Percentiles rank a stretch among this genome's conserved stretches.
Conservation (phyloP, 139 green algal genomes). For the Tetradesmus obliquus region DNA sequence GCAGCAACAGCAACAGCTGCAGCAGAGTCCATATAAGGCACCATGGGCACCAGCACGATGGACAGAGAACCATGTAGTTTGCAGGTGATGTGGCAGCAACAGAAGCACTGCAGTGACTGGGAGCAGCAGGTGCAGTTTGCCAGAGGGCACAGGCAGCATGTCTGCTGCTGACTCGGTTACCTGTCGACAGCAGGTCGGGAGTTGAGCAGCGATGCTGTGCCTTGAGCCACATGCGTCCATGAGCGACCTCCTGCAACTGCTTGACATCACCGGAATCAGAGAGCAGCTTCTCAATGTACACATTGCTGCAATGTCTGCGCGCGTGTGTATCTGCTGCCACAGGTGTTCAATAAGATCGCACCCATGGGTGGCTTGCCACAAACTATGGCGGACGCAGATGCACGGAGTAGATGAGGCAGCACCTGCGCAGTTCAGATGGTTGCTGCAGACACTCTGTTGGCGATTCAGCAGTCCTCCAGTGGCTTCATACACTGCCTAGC, state of each 20-base stretch:
- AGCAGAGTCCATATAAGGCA: not conserved
- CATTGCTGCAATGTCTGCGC: not conserved
- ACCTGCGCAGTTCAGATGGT: not conserved
- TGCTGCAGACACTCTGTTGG: not conserved
- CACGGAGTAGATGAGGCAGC: constrained; percentile 12
- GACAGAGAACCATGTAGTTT: not conserved
- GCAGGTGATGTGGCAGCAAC: not conserved
- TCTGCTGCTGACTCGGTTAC: not conserved
- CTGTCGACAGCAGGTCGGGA: not conserved
- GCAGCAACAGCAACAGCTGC: not conserved
- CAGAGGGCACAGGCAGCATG: not conserved
- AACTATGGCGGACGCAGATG: constrained; percentile 27
- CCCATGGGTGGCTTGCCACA: constrained; percentile 56
- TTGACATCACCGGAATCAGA: not conserved
- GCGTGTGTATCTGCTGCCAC: not conserved
- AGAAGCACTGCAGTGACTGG: not conserved
- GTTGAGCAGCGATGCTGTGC: too few species aligned
- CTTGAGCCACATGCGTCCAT: too few species aligned
- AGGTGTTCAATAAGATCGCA: constrained; percentile 77
- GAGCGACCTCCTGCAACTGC: too few species aligned
- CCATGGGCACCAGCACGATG: too few species aligned
- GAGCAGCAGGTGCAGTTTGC: not conserved
- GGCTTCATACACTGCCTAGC: not conserved
- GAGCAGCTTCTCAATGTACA: not conserved
- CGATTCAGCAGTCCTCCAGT: not conserved